These are phyloP conservation scores for Kodamaea restingae DNA, from an alignment of 805 yeast species.

Conservation along the genomic window DNA sequence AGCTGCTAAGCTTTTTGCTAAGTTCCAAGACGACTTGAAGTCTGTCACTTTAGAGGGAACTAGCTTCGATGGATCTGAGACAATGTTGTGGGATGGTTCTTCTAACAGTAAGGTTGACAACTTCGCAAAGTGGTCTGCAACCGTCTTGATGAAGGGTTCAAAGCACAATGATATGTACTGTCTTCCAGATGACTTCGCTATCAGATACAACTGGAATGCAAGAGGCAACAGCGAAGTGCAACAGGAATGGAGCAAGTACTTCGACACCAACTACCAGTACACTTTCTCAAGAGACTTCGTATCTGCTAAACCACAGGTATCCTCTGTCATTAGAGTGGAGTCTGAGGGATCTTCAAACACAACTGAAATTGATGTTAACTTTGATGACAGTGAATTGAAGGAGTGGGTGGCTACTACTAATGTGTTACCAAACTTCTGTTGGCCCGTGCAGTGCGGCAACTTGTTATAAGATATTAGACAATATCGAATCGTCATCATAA, in stretches of 20 bases:
- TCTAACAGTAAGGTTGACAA: conserved; percentile 8
- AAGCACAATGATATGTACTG: conserved; percentile 15
- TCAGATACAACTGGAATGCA: conserved; percentile 15
- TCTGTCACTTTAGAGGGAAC: conserved; percentile 11
- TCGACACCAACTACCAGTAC: conserved; percentile 15
- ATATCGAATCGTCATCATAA: neutral
- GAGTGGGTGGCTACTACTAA: conserved; percentile 8
- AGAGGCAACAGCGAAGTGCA: conserved; percentile 13
- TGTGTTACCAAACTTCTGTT: conserved; percentile 9
- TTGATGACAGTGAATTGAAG: conserved; percentile 4
- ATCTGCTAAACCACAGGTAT: neutral
- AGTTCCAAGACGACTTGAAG: conserved; percentile 12
- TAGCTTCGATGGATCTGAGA: conserved; percentile 9
- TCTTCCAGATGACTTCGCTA: conserved; percentile 16
- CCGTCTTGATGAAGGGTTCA: conserved; percentile 15
- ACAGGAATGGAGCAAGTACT: conserved; percentile 15
- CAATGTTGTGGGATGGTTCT: conserved; percentile 9
- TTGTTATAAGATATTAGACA: neutral
- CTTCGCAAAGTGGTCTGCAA: conserved; percentile 17
- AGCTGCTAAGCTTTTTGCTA: conserved; percentile 11
- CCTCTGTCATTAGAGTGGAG: conserved; percentile 5
- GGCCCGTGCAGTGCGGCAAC: conserved; percentile 1
- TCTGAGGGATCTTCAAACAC: conserved; percentile 6
- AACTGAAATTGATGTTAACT: conserved; percentile 9
- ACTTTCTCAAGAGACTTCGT: conserved; percentile 13